Base-by-base conservation (phyloP, 148 eudicot species). In the Hydrangea macrophylla region DNA sequence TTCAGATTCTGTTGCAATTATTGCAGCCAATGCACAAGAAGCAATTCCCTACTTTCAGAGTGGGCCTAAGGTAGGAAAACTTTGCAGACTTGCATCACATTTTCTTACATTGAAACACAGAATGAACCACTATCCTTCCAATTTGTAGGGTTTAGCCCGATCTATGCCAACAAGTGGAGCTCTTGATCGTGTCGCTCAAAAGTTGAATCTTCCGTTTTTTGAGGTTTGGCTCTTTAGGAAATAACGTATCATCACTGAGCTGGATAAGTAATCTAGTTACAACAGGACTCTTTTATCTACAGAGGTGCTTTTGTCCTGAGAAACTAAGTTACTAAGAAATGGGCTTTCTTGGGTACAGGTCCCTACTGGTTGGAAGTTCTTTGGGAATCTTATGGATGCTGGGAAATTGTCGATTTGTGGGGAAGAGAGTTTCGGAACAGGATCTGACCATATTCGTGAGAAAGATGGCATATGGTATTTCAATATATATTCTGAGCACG, bases 81-180 rank as follows among this genome's bases (percentile, higher is more conserved):
- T 57, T 28, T 57, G 22, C 60, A n/a, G n/a, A 3, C 36, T 44
- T 26, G 23, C 60, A 40, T 40, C 53, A 7, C 9, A 0, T 27
- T 18, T n/a, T 37, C 8, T 59, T 36, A 35, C 54, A 17, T 66
- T 55, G 22, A 15, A 64, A 35, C 27, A 37, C 62, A 44, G 18
- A 63, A 48, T n/a, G n/a, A 18, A 33, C 20, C 8, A 11, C 51
- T 30, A 26, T 1, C 31, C 44, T 27, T 67, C 56, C 20, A 44
- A 63, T 57, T 60, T 79, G 69, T 68, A 95, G 99, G 99, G 99
- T 74, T 87, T 95, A 74, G 99, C 99, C 44, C 82, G 99, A 76
- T 95, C 99, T 53, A 95, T 95, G 99, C 99, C 97, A 55, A 95
- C 99, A 70, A 95, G 99, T 81, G 97, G 97, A 72, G 97, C 99